Evolutionary conservation across 2,329 filamentous ascomycete genomes (phyloP), one percentile per base, ranked within the genome.

Genomic region (Clathrospora elynae): DNA sequence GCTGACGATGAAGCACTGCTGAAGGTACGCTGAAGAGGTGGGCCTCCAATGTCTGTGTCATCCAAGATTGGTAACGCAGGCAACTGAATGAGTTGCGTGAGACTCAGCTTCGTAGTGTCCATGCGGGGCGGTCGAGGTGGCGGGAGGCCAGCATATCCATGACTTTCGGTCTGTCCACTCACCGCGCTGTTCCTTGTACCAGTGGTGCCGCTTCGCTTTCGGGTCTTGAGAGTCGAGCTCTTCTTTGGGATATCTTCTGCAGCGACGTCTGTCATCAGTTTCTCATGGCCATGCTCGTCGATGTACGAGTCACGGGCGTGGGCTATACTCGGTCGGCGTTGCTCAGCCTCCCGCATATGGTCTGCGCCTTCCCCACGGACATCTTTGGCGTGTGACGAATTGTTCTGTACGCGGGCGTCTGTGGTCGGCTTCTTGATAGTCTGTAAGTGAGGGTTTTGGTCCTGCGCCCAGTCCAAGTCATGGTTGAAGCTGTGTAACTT

Each of bases 41-140:
- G 87, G 0, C 87, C 88, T 20, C 87, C 86, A 61, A 90, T 92
- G 61, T 95, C 90, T 4, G 85, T 87, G 59, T 96, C 91, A 57
- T 91, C 89, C 10, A 77, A 75, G 3, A 79, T 63, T 3, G 88
- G 88, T 3, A 93, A 73, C 2, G 84, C 76, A 10, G 88, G 86
- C 7, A 91, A 75, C 62, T 89, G 85, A 17, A 82, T 86, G 6
- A 85, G 75, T 33, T 82, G 78, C 9, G 84, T 78, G n/a, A 90
- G 73, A 0, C 85, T 86, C 6, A 88, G 73, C 55, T 85, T 80
- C n/a, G 80, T 75, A 1, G 84, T 87, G 20, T 82, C 83, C 53
- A 82, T 77, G 24, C 84, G 78, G 35, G 79, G 74, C 3, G 84
- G 61, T 2, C 73, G 70, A 4, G 82, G 81, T 6, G 86, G 85